Base-by-base conservation (phyloP, 2,329 filamentous ascomycete genomes). In the Macrophomina phaseolina region DNA sequence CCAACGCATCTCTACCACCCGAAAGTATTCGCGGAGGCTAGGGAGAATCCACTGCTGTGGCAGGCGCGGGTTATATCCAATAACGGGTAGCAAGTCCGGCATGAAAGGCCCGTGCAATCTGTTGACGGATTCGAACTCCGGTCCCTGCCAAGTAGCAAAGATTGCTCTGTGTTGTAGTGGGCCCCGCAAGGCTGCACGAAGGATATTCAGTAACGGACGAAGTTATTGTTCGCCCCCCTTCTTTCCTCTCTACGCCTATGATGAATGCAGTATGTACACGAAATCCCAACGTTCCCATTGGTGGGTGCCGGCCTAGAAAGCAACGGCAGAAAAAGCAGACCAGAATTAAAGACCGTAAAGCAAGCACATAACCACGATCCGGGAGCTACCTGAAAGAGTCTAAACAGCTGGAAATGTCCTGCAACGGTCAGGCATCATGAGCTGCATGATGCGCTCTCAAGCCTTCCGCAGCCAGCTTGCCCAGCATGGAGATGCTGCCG, bases 401-500 rank as follows among this genome's bases (percentile, higher is more conserved):
- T 9, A 45, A n/a, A 45, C 16, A 45, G 16, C 42, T 5, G 16
- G 16, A 45, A 45, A 5, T 3, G 36, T 45, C 16, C 16, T 18
- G 12, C 12, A 5, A 5, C 9, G 7, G 18, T 51, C n/a, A 51
- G 18, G 48, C 18, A 28, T 4, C 48, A 11, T 30, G 18, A 9
- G 18, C 5, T 14, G 48, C 11, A 12, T 14, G 9, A 28, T 51
- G 18, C 48, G 8, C 23, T 30, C 48, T 51, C 52, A 66, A 28
- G 14, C 52, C 42, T 3, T 46, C 45, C n/a, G 46, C 46, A 9
- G 53, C 65, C 45, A 36, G 16, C 49, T 48, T 36, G 23, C 70
- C 71, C 18, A 73, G 51, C 32, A 12, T 62, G 16, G 70, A 68
- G 42, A 74, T 49, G 16, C 48, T 70, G 3, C 69, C 72, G 45